These are phyloP conservation scores for Starmerella bombicola DNA, from an alignment of 805 yeast genomes.

Conservation along the genomic window DNA sequence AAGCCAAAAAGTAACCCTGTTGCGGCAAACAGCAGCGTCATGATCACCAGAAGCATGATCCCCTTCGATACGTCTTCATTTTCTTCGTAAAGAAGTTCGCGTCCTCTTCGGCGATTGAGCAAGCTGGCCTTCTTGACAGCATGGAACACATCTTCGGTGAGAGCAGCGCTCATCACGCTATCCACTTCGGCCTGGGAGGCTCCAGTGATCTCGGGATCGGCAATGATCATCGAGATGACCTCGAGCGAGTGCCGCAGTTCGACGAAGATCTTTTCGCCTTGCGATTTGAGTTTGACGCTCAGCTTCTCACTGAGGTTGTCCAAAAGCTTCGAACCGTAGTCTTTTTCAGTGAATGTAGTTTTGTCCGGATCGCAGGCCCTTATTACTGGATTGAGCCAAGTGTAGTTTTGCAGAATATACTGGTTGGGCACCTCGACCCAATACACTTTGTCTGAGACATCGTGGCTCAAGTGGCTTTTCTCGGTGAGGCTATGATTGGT, in stretches of 20 bases:
- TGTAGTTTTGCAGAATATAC: constrained; percentile 13
- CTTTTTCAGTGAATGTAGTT: constrained; percentile 6
- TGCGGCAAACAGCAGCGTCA: constrained; percentile 17
- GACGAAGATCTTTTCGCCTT: constrained; percentile 4
- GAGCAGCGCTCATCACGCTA: constrained; percentile 3
- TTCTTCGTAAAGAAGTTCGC: not conserved
- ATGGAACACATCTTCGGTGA: constrained; percentile 9
- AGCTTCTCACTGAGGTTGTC: constrained; percentile 9
- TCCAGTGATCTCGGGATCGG: constrained; percentile 8
- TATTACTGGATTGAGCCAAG: constrained; percentile 18
- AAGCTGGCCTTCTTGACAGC: not conserved
- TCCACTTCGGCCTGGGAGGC: constrained; percentile 6
- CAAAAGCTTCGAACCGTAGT: constrained; percentile 9
- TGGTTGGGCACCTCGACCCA: constrained; percentile 18
- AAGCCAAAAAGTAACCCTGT: constrained; percentile 20
- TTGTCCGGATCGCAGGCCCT: constrained; percentile 18
- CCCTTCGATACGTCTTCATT: constrained; percentile 9
- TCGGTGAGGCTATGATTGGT: not conserved
- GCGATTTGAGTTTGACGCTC: constrained; percentile 3
- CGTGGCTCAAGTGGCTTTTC: not conserved
- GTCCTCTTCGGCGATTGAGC: not conserved
- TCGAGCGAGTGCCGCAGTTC: constrained; percentile 12
- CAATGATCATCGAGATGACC: constrained; percentile 6
- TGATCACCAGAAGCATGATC: constrained; percentile 14
- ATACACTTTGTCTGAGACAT: constrained; percentile 1